These are phyloP conservation scores for Hypoxylon perforatum DNA, from an alignment of 495 filamentous ascomycete genomes.

Conservation along the genomic window DNA sequence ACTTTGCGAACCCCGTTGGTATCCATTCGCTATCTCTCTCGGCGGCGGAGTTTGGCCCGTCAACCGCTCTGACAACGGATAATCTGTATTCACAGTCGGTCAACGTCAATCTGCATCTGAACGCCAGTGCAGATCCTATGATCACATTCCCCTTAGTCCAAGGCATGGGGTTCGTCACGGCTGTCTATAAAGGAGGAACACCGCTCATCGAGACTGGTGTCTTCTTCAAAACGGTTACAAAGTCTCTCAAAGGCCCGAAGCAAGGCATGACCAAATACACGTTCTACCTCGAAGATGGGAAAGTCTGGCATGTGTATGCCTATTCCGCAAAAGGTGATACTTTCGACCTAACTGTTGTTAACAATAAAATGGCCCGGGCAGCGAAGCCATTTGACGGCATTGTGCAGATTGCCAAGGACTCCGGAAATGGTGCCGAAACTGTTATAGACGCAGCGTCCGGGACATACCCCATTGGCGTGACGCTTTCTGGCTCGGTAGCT, in stretches of 20 bases:
- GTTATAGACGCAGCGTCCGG: slow-evolving; percentile 81
- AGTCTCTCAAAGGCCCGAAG: slow-evolving; percentile 64
- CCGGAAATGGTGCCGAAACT: slow-evolving; percentile 65
- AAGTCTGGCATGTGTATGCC: slow-evolving; percentile 84
- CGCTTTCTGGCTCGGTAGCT: slow-evolving; percentile 70
- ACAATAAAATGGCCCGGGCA: slow-evolving; percentile 56
- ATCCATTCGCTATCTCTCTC: slow-evolving; percentile 84
- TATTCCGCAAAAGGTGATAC: slow-evolving; percentile 61
- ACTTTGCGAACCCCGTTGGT: slow-evolving; percentile 84
- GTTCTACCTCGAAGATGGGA: slow-evolving; percentile 74
- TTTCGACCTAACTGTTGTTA: slow-evolving; percentile 58
- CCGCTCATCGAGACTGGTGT: slow-evolving; percentile 80
- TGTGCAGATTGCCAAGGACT: slow-evolving; percentile 83
- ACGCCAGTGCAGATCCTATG: slow-evolving; percentile 59
- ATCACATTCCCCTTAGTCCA: slow-evolving; percentile 88
- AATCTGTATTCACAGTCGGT: slow-evolving; percentile 75
- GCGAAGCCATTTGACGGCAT: slow-evolving; percentile 68
- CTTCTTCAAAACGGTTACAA: slow-evolving; percentile 75
- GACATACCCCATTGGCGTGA: slow-evolving; percentile 72
- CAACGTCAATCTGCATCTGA: slow-evolving; percentile 72
- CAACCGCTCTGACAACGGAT: slow-evolving; percentile 71
- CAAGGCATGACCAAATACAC: slow-evolving; percentile 81
- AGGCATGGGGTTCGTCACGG: slow-evolving; percentile 90
- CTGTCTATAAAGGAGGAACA: slow-evolving; percentile 73
- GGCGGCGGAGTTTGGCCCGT: slow-evolving; percentile 73